Evolutionary conservation across 768 basidiomycete species (phyloP).

Genomic region (Lactarius indigo): DNA sequence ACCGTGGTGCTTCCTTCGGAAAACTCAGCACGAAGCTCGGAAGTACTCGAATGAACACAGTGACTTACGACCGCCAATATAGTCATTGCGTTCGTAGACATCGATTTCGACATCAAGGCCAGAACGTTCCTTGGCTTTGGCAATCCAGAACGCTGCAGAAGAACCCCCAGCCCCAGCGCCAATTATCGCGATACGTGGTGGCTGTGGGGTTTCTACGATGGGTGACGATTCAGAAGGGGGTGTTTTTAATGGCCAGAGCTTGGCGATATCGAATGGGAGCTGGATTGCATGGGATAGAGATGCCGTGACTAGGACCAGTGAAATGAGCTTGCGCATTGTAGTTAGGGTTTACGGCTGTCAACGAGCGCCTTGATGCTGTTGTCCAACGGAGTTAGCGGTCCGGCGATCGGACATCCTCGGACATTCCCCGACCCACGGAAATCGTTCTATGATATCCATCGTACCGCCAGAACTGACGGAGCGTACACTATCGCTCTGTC

Average conservation of each 20-base stretch:
- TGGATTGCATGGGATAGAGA: constrained; percentile 35
- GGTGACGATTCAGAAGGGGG: neutral
- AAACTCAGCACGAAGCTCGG: constrained; percentile 6
- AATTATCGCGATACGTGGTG: constrained; percentile 67
- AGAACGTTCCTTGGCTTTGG: constrained; percentile 68
- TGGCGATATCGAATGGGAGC: constrained; percentile 47
- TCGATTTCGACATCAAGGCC: constrained; percentile 73
- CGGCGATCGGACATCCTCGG: neutral
- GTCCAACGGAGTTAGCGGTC: neutral
- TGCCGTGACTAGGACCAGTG: constrained; percentile 28
- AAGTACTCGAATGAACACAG: neutral
- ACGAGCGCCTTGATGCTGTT: neutral
- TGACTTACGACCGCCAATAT: constrained; percentile 82
- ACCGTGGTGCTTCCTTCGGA: constrained; percentile 70
- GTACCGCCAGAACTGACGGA: constrained; percentile 61
- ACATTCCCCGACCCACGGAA: neutral
- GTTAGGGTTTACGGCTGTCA: neutral
- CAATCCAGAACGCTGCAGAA: constrained; percentile 82
- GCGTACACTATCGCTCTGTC: constrained; percentile 51
- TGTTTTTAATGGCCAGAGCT: neutral
- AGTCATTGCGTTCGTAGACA: constrained; percentile 72
- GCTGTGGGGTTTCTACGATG: neutral
- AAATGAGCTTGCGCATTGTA: constrained; percentile 21
- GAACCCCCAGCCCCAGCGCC: constrained; percentile 89
- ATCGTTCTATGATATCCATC: constrained; percentile 19